Conservation (phyloP, 306 rosid species). For the Hippophae gyantsensis region DNA sequence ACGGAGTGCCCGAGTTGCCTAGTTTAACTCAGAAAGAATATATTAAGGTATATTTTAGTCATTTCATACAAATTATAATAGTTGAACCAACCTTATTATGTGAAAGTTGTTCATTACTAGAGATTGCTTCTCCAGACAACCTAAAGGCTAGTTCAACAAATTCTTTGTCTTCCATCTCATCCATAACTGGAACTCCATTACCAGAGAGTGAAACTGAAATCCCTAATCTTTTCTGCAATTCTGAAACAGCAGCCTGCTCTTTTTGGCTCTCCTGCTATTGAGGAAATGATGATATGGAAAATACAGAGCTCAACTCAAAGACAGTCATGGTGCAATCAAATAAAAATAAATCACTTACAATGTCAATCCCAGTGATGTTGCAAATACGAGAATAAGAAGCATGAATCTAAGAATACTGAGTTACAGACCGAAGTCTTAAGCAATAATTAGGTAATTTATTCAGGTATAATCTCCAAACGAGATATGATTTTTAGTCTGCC, state of each 20-base stretch:
- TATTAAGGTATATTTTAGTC: constrained; percentile 10
- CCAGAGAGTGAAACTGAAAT: constrained; percentile 48
- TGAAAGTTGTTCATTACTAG: constrained; percentile 27
- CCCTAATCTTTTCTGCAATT: constrained; percentile 56
- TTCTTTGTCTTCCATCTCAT: constrained; percentile 65
- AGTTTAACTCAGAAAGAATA: not conserved
- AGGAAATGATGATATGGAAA: not conserved
- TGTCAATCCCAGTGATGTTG: not conserved
- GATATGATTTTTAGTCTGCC: too few relatives aligned
- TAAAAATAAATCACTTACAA: not conserved
- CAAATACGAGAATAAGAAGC: not conserved
- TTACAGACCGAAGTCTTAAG: too few relatives aligned
- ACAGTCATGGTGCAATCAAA: constrained; percentile 1
- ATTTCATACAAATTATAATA: constrained; percentile 9
- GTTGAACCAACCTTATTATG: constrained; percentile 18
- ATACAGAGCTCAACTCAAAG: not conserved
- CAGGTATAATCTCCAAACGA: too few relatives aligned
- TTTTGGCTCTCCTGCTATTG: constrained; percentile 45
- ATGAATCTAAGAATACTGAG: not conserved
- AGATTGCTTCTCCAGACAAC: constrained; percentile 37
- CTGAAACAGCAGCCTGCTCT: constrained; percentile 51
- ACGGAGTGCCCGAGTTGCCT: constrained; percentile 62
- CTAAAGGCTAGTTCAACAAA: constrained; percentile 61
- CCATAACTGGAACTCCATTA: constrained; percentile 44
- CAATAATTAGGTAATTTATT: too few relatives aligned